These are phyloP conservation scores for Paracoccidioides lutzii DNA, from an alignment of 2,329 filamentous ascomycete genomes.

Conservation along the genomic window DNA sequence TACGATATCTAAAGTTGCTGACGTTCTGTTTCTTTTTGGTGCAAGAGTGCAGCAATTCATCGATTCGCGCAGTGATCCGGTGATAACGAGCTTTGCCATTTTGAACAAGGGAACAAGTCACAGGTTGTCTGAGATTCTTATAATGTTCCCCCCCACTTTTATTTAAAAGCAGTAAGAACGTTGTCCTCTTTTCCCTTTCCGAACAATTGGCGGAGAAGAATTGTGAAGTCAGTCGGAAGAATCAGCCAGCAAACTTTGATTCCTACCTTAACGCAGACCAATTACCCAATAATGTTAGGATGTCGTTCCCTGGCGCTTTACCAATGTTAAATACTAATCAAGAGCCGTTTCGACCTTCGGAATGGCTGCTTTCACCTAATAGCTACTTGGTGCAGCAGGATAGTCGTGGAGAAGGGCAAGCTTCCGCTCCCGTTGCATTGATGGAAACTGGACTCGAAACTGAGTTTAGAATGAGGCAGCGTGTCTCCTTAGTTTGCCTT, in stretches of 20 bases:
- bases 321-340: not conserved
- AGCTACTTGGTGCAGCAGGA: not conserved
- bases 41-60: not conserved
- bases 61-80: not conserved
- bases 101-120: not conserved
- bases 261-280: not conserved
- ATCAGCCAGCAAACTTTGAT: not conserved
- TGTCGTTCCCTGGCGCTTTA: not conserved
- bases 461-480: not conserved
- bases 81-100: not conserved
- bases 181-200: not conserved
- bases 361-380: not conserved
- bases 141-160: not conserved
- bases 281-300: not conserved
- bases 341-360: not conserved
- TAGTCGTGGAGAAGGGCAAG: not conserved
- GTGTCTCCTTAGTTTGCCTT: conserved; percentile 15
- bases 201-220: no score
- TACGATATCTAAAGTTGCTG: no score
- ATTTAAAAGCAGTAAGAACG: not conserved
- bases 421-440: not conserved
- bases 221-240: not conserved
- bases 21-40: not conserved
- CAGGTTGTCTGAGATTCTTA: not conserved
- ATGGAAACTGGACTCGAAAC: not conserved